Evolutionary conservation across 345 rosid genomes (phyloP), one percentile per base, ranked within the genome.

Genomic region (Euphorbia pulcherrima): DNA sequence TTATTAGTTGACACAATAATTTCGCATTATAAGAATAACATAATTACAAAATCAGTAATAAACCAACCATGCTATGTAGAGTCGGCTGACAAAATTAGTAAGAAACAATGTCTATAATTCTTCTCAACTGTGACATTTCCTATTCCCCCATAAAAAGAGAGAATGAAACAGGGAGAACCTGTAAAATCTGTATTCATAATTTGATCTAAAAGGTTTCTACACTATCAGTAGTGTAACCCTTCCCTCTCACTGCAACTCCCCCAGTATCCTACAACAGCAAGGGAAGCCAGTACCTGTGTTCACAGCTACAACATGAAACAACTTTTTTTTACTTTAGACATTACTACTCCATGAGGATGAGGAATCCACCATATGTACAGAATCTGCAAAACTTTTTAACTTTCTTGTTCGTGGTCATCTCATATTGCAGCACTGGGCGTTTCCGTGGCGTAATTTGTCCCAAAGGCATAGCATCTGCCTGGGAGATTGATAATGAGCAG

Each of bases 401-500:
- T 35, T 39, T 61, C 53, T 46, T 53, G 6, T 23, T 17, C 30
- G 24, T 57, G n/a, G 41, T 85, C 86, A 90, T 86, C 96, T 86
- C 96, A 90, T 89, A 72, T 87, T 81, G 82, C 98, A 93, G 80
- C 98, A 93, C 41, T 84, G 70, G 20, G 97, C 86, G 33, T 64
- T 82, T 68, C 79, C 87, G 14, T 52, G 77, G 41, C 40, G 89
- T 71, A 90, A 67, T 72, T 89, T 93, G 65, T 86, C 85, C 97
- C 97, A 93, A 79, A 93, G 61, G 83, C 98, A 93, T 24, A 84
- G 73, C 98, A 93, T 93, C 83, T 93, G 98, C 83, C 92, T 83
- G 0, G 98, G 98, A 2, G 98, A 93, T 79, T 93, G 98, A 75
- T 93, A 93, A 73, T 93, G 98, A 23, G 98, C 96, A 18, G 97